Percentiles rank a stretch among this genome's conserved stretches.
Conservation (phyloP, 768 basidiomycete genomes). For the Rhizopogon vinicolor region DNA sequence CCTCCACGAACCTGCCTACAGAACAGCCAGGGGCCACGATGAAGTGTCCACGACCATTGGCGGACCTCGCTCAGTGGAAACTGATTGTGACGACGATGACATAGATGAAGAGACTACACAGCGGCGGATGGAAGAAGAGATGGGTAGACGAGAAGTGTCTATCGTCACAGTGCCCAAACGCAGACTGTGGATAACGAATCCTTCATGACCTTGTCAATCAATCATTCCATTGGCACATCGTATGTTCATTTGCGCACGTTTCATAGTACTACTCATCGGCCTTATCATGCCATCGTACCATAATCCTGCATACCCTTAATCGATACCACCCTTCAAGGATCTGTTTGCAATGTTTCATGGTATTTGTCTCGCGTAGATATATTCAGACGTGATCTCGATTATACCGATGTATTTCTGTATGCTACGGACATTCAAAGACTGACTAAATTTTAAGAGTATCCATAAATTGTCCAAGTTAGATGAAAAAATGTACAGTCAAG, state of each 20-base stretch:
- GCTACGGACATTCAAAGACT: constrained; percentile 31
- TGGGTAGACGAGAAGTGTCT: constrained; percentile 78
- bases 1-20: constrained; percentile 60
- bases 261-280: not conserved
- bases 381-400: constrained; percentile 25
- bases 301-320: constrained; percentile 19
- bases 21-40: constrained; percentile 38
- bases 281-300: constrained; percentile 15
- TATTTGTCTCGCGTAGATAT: constrained; percentile 34
- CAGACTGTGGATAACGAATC: constrained; percentile 71
- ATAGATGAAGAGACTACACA: constrained; percentile 73
- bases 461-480: constrained; percentile 5
- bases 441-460: constrained; percentile 17
- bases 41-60: constrained; percentile 33
- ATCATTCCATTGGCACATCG: not conserved
- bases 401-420: constrained; percentile 32
- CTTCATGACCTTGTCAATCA: constrained; percentile 30
- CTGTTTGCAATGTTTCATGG: constrained; percentile 28
- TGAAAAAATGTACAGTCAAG: constrained; percentile 10
- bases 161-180: constrained; percentile 75
- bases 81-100: constrained; percentile 63
- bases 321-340: constrained; percentile 24
- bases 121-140: constrained; percentile 75
- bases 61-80: constrained; percentile 47
- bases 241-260: not conserved